Evolutionary conservation across 441 rosid species (phyloP), one percentile per base, ranked within the genome.

Genomic region (Bocquillonia castaneifolia): DNA sequence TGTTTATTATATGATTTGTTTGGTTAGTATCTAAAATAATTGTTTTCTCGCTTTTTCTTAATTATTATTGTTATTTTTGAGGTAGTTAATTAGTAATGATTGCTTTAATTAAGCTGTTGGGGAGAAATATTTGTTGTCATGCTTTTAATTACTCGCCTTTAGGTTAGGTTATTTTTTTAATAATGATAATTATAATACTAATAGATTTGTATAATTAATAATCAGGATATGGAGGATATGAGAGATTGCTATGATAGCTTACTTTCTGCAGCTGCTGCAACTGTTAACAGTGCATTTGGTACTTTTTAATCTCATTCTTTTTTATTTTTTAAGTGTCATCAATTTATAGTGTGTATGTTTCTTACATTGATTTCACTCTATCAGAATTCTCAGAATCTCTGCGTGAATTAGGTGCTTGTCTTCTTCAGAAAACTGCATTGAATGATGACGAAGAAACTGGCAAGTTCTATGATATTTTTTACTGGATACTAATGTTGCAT

Each of bases 231-330:
- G 97, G 90, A 84, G 76, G 91, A 83, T 53, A 90, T 95, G 92
- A 84, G 84, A 80, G 82, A 88, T 58, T 90, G 99, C 77, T 95
- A 92, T 32, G 99, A 95, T 80, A 89, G 95, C 80, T 83, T 95
- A 72, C 92, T 95, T 74, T 79, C 98, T 67, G 96, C 98, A 2
- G 97, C 99, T 70, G 95, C 98, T 25, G 96, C 88, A 10, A 86
- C 91, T 2, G 98, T 97, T 29, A 95, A 95, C 77, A 84, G 97
- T 65, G 96, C 97, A 34, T 95, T 77, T 71, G 99, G 99, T 95
- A 84, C 68, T 42, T 26, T 23, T 40, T 28, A 6, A 23, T n/a
- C 20, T 59, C 10, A 1, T 31, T 18, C n/a, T 42, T 54, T 54
- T 0, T 58, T n/a, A 0, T n/a, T n/a, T n/a, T n/a, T n/a, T n/a